Evolutionary conservation across 2,329 filamentous ascomycete species (phyloP).

Genomic region (Periconia sp.): DNA sequence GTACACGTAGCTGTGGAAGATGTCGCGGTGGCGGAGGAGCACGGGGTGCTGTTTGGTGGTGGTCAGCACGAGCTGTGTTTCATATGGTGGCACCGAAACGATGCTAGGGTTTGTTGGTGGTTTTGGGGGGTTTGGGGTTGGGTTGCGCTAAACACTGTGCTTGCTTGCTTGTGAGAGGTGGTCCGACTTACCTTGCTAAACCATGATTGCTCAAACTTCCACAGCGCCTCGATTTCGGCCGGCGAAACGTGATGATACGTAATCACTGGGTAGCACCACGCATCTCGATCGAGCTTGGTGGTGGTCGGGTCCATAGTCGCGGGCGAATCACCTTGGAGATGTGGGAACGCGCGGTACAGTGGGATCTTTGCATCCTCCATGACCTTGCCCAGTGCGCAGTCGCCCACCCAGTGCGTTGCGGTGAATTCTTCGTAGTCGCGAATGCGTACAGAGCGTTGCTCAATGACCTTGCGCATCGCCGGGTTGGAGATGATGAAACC

Average conservation of each 20-base stretch:
- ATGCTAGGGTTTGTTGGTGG: neutral
- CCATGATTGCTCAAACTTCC: slow-evolving; percentile 45
- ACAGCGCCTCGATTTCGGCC: slow-evolving; percentile 40
- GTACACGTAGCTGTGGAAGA: slow-evolving; percentile 38
- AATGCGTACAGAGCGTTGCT: slow-evolving; percentile 32
- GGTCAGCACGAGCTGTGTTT: slow-evolving; percentile 12
- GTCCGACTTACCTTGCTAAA: slow-evolving; percentile 27
- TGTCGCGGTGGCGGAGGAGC: slow-evolving; percentile 40
- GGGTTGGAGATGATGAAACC: slow-evolving; percentile 48
- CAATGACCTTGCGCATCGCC: slow-evolving; percentile 40
- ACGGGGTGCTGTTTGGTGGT: slow-evolving; percentile 26
- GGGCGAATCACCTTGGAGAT: slow-evolving; percentile 50
- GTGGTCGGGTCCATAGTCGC: slow-evolving; percentile 43
- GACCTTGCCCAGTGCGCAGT: slow-evolving; percentile 42
- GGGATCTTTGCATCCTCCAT: slow-evolving; percentile 39
- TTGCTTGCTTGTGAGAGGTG: neutral
- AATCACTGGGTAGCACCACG: slow-evolving; percentile 49
- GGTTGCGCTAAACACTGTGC: neutral
- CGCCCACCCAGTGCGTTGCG: slow-evolving; percentile 42
- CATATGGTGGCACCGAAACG: neutral
- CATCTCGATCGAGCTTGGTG: slow-evolving; percentile 35
- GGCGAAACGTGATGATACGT: slow-evolving; percentile 45
- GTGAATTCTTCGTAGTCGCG: slow-evolving; percentile 41
- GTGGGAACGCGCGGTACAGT: slow-evolving; percentile 45
- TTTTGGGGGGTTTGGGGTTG: no score